Conservation (phyloP, 2,329 filamentous ascomycete species). For the Leptodontidium sp. region DNA sequence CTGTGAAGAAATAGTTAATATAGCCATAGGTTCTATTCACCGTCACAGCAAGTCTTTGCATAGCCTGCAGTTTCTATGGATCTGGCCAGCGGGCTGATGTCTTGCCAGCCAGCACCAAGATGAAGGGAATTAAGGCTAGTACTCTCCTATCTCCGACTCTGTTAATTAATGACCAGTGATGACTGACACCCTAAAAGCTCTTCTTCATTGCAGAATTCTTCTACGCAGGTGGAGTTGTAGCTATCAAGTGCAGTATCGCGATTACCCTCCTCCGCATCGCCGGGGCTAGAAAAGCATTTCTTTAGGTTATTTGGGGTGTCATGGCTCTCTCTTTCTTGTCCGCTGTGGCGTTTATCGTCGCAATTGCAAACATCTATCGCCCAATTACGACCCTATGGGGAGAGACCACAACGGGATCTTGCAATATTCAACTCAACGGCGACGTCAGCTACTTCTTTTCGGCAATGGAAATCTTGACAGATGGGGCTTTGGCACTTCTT, state of each 20-base stretch:
- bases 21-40: constrained; percentile 41
- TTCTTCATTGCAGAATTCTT: constrained; percentile 52
- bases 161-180: neutral
- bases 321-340: constrained; percentile 39
- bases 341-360: constrained; percentile 44
- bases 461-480: constrained; percentile 49
- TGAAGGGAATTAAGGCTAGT: constrained; percentile 39
- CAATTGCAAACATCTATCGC: constrained; percentile 46
- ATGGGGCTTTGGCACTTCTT: constrained; percentile 49
- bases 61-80: constrained; percentile 44
- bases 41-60: constrained; percentile 42
- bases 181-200: constrained; percentile 39
- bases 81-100: constrained; percentile 40
- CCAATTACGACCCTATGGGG: constrained; percentile 47
- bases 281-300: constrained; percentile 43
- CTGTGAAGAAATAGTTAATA: constrained; percentile 6
- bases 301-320: constrained; percentile 43
- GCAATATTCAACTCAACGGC: constrained; percentile 44
- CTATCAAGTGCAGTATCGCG: constrained; percentile 46
- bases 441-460: constrained; percentile 48
- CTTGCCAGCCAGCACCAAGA: constrained; percentile 32
- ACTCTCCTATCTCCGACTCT: constrained; percentile 9
- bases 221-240: constrained; percentile 47
- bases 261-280: constrained; percentile 47
- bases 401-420: constrained; percentile 42